Percentiles rank a stretch among this genome's conserved stretches.
These are phyloP conservation scores for Kwoniella heveanensis DNA, from an alignment of 768 basidiomycete genomes.

Conservation along the genomic window DNA sequence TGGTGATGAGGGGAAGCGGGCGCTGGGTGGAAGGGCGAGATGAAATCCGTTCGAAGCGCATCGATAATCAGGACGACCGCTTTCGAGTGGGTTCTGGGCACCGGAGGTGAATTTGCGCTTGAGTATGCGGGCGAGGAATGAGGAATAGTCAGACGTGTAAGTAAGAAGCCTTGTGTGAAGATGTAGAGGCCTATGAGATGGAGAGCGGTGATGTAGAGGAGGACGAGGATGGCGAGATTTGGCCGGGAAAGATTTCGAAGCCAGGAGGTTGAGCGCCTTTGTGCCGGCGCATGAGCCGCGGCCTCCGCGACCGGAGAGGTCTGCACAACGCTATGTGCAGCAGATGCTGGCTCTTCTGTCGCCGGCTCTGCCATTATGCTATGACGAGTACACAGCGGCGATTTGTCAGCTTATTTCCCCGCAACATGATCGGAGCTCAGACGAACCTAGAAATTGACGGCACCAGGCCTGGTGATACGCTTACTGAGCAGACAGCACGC, in stretches of 20 bases:
- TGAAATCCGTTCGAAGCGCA: conserved; percentile 89
- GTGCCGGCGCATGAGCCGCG: neutral
- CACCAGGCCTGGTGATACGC: neutral
- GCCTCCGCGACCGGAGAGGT: too few relatives aligned
- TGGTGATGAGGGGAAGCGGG: conserved; percentile 66
- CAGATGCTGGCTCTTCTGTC: neutral
- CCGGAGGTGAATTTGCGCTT: conserved; percentile 46
- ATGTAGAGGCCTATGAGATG: conserved; percentile 81
- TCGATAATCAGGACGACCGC: conserved; percentile 88
- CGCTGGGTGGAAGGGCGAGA: conserved; percentile 62
- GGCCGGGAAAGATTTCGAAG: conserved; percentile 35
- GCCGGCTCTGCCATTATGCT: neutral
- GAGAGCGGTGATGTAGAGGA: conserved; percentile 61
- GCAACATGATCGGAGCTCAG: too few relatives aligned
- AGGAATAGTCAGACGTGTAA: conserved; percentile 72
- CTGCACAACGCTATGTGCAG: neutral
- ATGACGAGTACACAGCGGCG: neutral
- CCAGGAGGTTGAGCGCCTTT: conserved; percentile 24
- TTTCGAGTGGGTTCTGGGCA: conserved; percentile 70
- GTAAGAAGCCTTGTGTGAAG: conserved; percentile 88
- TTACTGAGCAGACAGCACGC: neutral
- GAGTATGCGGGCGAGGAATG: conserved; percentile 60
- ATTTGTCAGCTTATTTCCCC: too few relatives aligned
- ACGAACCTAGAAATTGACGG: neutral
- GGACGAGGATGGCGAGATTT: conserved; percentile 46